A percentile compares a stretch with the other conserved stretches of the same genome.
Evolutionary conservation across 2,329 filamentous ascomycete species (phyloP).

Genomic region (Exophiala xenobiotica): DNA sequence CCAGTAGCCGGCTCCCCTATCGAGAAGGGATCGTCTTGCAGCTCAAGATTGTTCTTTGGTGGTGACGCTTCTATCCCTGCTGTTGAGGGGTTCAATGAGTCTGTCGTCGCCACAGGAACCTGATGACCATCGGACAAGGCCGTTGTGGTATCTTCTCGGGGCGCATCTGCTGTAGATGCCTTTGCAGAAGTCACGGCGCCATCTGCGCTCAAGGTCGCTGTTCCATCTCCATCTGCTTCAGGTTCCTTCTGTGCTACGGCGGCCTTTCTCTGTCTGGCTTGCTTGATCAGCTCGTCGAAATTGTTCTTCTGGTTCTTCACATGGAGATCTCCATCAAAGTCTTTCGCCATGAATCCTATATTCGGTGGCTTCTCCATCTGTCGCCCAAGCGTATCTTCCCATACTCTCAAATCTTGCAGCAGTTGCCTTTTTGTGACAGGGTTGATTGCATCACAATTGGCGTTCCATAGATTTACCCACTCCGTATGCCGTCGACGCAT

Average conservation of each 20-base stretch:
- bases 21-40: no score
- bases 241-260: background rate
- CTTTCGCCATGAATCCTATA: conserved; percentile 72
- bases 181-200: background rate
- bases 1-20: no score
- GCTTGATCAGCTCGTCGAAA: conserved; percentile 75
- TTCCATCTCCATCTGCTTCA: background rate
- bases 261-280: conserved; percentile 31
- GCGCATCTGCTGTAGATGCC: background rate
- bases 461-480: conserved; percentile 95
- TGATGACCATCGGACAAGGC: no score
- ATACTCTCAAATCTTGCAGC: conserved; percentile 74
- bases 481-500: conserved; percentile 82
- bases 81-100: no score
- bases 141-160: no score
- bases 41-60: no score
- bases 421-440: conserved; percentile 71
- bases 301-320: conserved; percentile 68
- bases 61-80: no score
- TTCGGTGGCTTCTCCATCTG: conserved; percentile 15
- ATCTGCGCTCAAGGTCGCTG: background rate
- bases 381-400: conserved; percentile 83
- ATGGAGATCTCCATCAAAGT: conserved; percentile 81
- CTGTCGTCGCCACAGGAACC: no score
- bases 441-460: conserved; percentile 82